A percentile compares a stretch with the other conserved stretches of the same genome.
phyloP scores from a whole-genome alignment of 805 yeast genomes.

The Tetrapisispora namnaoensis region DNA sequence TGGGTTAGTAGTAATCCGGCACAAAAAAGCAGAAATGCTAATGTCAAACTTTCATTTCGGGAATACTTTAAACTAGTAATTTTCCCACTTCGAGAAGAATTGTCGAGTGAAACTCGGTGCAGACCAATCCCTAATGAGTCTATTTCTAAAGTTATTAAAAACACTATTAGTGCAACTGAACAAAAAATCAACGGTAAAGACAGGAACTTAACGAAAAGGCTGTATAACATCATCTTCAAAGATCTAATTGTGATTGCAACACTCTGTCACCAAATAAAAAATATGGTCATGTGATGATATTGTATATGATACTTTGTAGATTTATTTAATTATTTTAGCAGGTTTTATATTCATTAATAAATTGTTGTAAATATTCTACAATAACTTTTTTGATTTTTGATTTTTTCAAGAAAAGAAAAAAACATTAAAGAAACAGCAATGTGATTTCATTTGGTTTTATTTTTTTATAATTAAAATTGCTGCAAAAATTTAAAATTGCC shows the following conservation, averaged over 20 bases:
- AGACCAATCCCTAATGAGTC: neutral
- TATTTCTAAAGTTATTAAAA: neutral
- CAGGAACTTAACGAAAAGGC: neutral
- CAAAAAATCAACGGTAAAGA: neutral
- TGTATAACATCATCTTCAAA: neutral
- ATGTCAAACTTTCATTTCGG: neutral
- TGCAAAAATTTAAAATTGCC: neutral
- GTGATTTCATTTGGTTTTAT: neutral
- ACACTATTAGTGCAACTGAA: neutral
- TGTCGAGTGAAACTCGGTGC: neutral
- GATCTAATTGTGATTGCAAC: neutral
- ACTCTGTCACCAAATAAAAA: no score
- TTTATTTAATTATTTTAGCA: no score
- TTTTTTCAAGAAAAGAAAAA: no score
- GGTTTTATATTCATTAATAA: no score
- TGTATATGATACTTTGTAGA: no score
- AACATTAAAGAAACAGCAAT: neutral
- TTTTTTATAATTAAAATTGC: neutral
- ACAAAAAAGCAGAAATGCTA: neutral
- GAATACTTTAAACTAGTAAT: neutral
- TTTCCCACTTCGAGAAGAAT: neutral
- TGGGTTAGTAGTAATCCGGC: neutral
- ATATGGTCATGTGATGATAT: no score
- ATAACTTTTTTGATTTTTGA: no score
- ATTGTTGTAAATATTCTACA: no score